phyloP scores from a whole-genome alignment of 768 basidiomycete genomes.

The Suillus brevipes region DNA sequence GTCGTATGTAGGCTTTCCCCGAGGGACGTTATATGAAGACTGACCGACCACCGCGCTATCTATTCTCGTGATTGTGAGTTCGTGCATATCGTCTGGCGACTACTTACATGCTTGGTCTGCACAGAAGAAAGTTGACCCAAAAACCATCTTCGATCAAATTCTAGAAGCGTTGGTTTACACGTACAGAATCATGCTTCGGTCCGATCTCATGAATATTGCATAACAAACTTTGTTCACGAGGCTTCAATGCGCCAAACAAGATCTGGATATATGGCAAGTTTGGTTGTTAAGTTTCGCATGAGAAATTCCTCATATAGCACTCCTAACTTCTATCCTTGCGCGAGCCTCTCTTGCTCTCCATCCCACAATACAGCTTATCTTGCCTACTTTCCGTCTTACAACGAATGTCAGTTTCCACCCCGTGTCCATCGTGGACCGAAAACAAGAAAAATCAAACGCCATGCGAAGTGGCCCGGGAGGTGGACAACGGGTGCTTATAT shows the following conservation, averaged over 20 bases:
- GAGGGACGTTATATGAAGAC: neutral
- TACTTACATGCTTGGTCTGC: neutral
- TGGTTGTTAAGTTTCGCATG: neutral
- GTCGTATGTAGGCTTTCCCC: neutral
- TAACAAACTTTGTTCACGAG: neutral
- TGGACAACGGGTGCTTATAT: slow-evolving; percentile 22
- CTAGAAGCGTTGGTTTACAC: neutral
- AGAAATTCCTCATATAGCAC: neutral
- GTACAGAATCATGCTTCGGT: neutral
- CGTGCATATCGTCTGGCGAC: neutral
- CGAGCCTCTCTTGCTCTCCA: neutral
- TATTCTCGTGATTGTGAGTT: neutral
- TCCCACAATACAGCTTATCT: neutral
- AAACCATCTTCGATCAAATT: neutral
- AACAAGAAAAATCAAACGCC: slow-evolving; percentile 18
- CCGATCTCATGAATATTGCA: neutral
- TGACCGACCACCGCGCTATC: neutral
- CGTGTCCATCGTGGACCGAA: slow-evolving; percentile 15
- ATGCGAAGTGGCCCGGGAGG: slow-evolving; percentile 18
- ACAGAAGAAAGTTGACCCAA: neutral
- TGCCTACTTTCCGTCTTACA: neutral
- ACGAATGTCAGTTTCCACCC: neutral
- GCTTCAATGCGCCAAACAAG: neutral
- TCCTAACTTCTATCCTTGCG: neutral
- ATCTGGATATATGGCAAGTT: neutral